Base-by-base conservation (phyloP, 2,329 filamentous ascomycete genomes). In the Fusarium irregulare region DNA sequence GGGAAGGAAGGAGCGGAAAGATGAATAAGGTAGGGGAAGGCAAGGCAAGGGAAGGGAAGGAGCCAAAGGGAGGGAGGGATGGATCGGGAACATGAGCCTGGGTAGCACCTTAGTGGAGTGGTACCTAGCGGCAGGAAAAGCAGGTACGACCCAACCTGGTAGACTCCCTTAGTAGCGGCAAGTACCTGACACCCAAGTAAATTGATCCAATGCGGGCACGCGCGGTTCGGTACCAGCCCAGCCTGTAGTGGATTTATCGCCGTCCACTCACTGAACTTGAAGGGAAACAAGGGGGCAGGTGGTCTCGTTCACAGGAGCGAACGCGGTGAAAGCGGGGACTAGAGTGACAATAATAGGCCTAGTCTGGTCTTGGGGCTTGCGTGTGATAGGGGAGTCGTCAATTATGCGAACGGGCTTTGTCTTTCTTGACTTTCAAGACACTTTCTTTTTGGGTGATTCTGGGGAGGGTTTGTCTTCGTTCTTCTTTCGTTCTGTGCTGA, bases 301-400 rank as follows among this genome's bases (percentile, higher is more conserved):
- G 44, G 61, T 40, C 60, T 20, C 51, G 34, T 45, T 34, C 45
- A 64, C 40, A 49, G 51, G 57, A 68, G 61, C 69, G 55, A 58
- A 58, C 67, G 61, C 64, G 67, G 67, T 68, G 68, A 40, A 56
- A 56, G 59, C 62, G 60, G 65, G 58, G 58, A 57, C 54, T 65
- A 51, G 47, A 57, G 49, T 21, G 56, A 66, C 57, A 61, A 58
- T 54, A 67, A 66, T 71, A 53, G 72, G 72, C 56, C 67, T 73
- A 71, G 68, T 60, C 49, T 57, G 46, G 66, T 57, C 62, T 67
- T 71, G 68, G 60, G 57, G 41, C 47, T 60, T 68, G 54, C 57
- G 63, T 61, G 60, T 55, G 58, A 71, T 60, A 67, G 67, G 72
- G 64, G 68, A 66, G 60, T 50, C 60, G 34, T 18, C 25, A 20